Evolutionary conservation across 2,329 filamentous ascomycete genomes (phyloP).

Genomic region (Cladosporium halotolerans): DNA sequence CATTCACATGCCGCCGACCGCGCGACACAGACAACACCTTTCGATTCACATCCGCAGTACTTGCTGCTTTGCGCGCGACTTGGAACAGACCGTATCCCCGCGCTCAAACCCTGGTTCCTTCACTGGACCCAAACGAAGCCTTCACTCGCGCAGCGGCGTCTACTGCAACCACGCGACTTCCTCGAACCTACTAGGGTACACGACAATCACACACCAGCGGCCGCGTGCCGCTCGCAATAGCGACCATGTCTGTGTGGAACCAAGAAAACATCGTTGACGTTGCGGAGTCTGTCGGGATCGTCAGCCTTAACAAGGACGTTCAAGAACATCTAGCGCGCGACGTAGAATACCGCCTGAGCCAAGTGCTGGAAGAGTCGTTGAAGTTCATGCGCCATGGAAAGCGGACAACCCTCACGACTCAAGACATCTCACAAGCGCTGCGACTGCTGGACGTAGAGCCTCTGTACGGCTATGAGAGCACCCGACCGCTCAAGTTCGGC

Average conservation of each 20-base stretch:
- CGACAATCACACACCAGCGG: not conserved
- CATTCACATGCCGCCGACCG: too few relatives aligned
- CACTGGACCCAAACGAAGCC: not conserved
- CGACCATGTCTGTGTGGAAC: constrained; percentile 74
- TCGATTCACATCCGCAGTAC: too few relatives aligned
- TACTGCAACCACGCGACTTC: not conserved
- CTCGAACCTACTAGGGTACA: not conserved
- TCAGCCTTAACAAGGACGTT: constrained; percentile 74
- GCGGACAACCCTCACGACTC: constrained; percentile 78
- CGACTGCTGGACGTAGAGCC: constrained; percentile 87
- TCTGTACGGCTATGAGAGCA: constrained; percentile 92
- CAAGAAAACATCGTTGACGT: constrained; percentile 93
- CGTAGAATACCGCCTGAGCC: constrained; percentile 88
- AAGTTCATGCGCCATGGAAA: constrained; percentile 93
- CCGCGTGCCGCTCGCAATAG: not conserved
- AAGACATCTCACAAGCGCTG: constrained; percentile 82
- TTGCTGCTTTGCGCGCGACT: too few relatives aligned
- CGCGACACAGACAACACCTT: too few relatives aligned
- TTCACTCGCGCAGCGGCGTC: not conserved
- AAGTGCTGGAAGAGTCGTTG: constrained; percentile 87
- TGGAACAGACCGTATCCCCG: too few relatives aligned
- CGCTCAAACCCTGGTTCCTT: too few relatives aligned
- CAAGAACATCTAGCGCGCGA: constrained; percentile 84
- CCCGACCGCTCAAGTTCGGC: constrained; percentile 79
- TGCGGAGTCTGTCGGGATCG: constrained; percentile 89